A percentile compares a stretch with the other conserved stretches of the same genome.
Evolutionary conservation across 2,329 filamentous ascomycete genomes (phyloP).

Genomic region (Ophiostoma piceae): DNA sequence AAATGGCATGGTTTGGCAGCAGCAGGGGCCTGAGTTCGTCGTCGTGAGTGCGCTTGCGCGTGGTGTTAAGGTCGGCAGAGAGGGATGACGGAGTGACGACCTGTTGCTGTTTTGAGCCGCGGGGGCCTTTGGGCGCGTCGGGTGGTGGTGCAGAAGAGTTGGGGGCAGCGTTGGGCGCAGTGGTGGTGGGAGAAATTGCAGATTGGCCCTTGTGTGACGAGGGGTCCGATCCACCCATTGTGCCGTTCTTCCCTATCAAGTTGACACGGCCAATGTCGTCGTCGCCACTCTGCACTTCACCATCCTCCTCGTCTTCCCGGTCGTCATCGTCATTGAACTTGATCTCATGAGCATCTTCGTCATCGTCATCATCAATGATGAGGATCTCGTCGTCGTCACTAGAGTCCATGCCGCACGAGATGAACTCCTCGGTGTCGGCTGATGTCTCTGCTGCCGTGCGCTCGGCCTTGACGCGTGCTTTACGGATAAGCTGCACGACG

Average conservation of each 20-base stretch:
- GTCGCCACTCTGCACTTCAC: conserved; percentile 5
- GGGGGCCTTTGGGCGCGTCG: conserved; percentile 22
- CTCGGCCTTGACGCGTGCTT: conserved; percentile 64
- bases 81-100: conserved; percentile 10
- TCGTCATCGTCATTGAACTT: conserved; percentile 13
- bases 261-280: background rate
- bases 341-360: conserved; percentile 1
- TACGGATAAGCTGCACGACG: conserved; percentile 85
- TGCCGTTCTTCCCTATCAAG: conserved; percentile 18
- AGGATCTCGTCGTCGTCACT: conserved; percentile 36
- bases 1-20: conserved; percentile 45
- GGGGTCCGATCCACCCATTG: conserved; percentile 3
- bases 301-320: conserved; percentile 10
- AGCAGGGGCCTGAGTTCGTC: conserved; percentile 55
- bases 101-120: conserved; percentile 13
- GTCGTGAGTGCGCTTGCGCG: conserved; percentile 68
- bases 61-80: conserved; percentile 32
- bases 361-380: conserved; percentile 19
- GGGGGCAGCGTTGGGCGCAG: background rate
- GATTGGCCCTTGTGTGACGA: background rate
- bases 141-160: conserved; percentile 12
- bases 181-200: background rate
- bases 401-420: conserved; percentile 70
- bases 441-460: conserved; percentile 45
- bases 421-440: conserved; percentile 72